Evolutionary conservation across 1,284 basidiomycete species (phyloP).

Genomic region (Pseudozyma tsukubaensis): DNA sequence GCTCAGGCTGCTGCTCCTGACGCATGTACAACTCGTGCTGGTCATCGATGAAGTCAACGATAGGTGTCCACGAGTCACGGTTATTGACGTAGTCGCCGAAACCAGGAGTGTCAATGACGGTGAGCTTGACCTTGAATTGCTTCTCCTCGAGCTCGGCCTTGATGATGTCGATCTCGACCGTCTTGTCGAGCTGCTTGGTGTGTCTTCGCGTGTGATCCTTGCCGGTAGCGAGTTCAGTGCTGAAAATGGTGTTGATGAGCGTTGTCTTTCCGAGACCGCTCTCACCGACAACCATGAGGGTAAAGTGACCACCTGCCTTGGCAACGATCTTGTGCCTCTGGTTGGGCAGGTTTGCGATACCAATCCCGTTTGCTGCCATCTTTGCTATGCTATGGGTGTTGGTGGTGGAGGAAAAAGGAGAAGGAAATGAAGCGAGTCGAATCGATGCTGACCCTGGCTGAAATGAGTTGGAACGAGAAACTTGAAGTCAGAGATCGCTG

Average conservation of each 20-base stretch:
- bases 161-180: conserved; percentile 80
- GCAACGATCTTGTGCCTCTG: conserved; percentile 80
- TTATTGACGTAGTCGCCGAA: conserved; percentile 99
- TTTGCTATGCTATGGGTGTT: conserved; percentile 5
- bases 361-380: conserved; percentile 56
- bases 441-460: too few relatives aligned
- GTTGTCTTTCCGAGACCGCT: conserved; percentile 68
- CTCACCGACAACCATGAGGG: conserved; percentile 98
- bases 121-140: conserved; percentile 98
- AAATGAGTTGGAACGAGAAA: too few relatives aligned
- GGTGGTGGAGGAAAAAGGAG: neutral
- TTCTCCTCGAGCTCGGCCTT: conserved; percentile 91
- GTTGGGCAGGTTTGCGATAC: conserved; percentile 93
- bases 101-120: conserved; percentile 97
- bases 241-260: conserved; percentile 97
- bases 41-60: conserved; percentile 99
- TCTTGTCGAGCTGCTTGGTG: conserved; percentile 97
- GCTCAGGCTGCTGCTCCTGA: conserved; percentile 97
- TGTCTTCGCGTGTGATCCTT: conserved; percentile 93
- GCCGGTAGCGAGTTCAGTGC: conserved; percentile 90
- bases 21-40: conserved; percentile 99
- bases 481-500: too few relatives aligned
- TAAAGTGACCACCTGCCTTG: conserved; percentile 96
- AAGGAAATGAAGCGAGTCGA: neutral
- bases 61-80: conserved; percentile 96